Evolutionary conservation across 192 early-diverging fungal species (phyloP).

Genomic region (Powellomyces hirtus): DNA sequence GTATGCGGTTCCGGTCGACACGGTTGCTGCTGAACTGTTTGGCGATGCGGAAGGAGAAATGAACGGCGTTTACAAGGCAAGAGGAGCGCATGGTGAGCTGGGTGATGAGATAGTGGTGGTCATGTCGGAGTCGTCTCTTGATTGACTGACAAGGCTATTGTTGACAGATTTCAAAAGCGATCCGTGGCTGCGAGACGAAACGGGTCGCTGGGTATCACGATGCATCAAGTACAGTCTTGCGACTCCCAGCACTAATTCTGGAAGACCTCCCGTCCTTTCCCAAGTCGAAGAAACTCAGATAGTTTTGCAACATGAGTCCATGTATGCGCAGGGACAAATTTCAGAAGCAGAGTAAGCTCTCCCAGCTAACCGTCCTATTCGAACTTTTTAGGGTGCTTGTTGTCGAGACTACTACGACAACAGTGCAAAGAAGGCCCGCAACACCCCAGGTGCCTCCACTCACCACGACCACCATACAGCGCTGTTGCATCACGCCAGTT

Average conservation of each 20-base stretch:
- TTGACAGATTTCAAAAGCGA: conserved; percentile 23
- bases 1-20: conserved; percentile 6
- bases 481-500: conserved; percentile 23
- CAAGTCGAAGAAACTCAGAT: conserved; percentile 14
- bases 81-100: conserved; percentile 14
- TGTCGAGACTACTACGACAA: conserved; percentile 2
- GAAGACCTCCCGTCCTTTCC: not conserved
- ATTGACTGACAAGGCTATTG: not conserved
- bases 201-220: conserved; percentile 14
- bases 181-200: not conserved
- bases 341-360: not conserved
- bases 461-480: conserved; percentile 8
- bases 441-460: not conserved
- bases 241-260: not conserved
- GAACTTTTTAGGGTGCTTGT: conserved; percentile 11
- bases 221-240: conserved; percentile 3
- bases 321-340: not conserved
- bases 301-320: conserved; percentile 15
- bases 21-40: conserved; percentile 12
- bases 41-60: conserved; percentile 8
- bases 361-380: not conserved
- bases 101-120: not conserved
- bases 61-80: not conserved
- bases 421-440: not conserved
- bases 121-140: not conserved